A percentile compares a stretch with the other conserved stretches of the same genome.
These are phyloP conservation scores for Didymella sp. DNA, from an alignment of 2,329 filamentous ascomycete species.

Conservation along the genomic window DNA sequence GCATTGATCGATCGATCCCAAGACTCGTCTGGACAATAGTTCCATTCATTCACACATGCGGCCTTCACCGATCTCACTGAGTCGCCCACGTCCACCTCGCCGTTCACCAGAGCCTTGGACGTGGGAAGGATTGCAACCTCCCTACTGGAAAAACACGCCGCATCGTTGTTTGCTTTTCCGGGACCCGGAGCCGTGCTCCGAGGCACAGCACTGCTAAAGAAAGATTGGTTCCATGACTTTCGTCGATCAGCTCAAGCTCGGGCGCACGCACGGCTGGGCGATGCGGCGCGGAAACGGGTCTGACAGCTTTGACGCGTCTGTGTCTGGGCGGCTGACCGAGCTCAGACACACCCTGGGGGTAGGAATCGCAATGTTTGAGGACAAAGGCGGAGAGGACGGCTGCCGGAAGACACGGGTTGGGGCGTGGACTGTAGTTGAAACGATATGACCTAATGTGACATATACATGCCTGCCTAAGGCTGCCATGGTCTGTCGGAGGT, in stretches of 20 bases:
- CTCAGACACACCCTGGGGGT: constrained; percentile 51
- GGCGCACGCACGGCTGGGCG: constrained; percentile 66
- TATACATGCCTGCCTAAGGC: constrained; percentile 4
- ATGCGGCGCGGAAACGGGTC: neutral
- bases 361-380: constrained; percentile 50
- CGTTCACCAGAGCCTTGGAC: constrained; percentile 2
- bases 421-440: constrained; percentile 36
- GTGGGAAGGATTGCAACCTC: neutral
- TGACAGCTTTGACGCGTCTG: constrained; percentile 12
- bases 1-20: constrained; percentile 25
- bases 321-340: constrained; percentile 47
- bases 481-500: neutral
- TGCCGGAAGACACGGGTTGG: constrained; percentile 71
- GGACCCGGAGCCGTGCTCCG: constrained; percentile 46
- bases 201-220: constrained; percentile 68
- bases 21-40: neutral
- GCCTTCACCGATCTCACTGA: neutral
- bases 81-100: neutral
- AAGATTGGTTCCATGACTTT: constrained; percentile 53
- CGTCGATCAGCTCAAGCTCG: constrained; percentile 65
- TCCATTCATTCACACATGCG: neutral
- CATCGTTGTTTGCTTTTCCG: constrained; percentile 66
- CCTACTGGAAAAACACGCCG: constrained; percentile 57
- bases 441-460: constrained; percentile 2
- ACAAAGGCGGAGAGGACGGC: constrained; percentile 63